phyloP scores from a whole-genome alignment of 2,329 filamentous ascomycete genomes.

The Microcyclospora tardicrescens region DNA sequence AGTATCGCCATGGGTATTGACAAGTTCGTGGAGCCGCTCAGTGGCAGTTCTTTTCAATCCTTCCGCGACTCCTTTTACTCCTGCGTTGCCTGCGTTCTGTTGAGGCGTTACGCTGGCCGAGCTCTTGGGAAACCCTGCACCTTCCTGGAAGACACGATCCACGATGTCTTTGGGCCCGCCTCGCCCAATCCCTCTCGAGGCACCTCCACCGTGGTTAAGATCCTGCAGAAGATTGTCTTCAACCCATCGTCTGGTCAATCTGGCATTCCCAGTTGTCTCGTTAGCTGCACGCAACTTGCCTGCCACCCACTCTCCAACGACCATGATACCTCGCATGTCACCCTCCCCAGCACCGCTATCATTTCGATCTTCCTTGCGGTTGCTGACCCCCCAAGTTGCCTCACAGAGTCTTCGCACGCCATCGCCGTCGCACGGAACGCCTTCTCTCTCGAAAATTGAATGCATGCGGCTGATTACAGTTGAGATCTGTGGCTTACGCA shows the following conservation, averaged over 20 bases:
- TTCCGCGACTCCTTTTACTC: constrained; percentile 54
- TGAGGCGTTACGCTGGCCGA: constrained; percentile 12
- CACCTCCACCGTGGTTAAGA: constrained; percentile 56
- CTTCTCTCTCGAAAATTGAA: constrained; percentile 75
- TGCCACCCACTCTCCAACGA: constrained; percentile 78
- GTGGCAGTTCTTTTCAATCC: constrained; percentile 59
- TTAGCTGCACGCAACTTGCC: constrained; percentile 45
- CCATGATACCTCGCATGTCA: constrained; percentile 72
- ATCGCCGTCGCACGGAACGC: constrained; percentile 76
- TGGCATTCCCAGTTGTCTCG: constrained; percentile 26
- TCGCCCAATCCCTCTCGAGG: constrained; percentile 56
- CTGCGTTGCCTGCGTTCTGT: constrained; percentile 9
- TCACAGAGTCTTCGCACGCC: constrained; percentile 77
- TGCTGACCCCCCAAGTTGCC: constrained; percentile 66
- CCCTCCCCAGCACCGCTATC: constrained; percentile 51
- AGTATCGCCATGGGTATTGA: constrained; percentile 65
- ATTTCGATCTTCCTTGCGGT: constrained; percentile 47
- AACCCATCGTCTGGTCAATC: constrained; percentile 62
- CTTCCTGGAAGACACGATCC: constrained; percentile 63
- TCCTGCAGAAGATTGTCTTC: constrained; percentile 58
- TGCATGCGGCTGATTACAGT: constrained; percentile 74
- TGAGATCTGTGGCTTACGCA: constrained; percentile 77
- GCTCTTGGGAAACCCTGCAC: constrained; percentile 60
- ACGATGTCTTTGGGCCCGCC: constrained; percentile 64
- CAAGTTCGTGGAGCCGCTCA: constrained; percentile 59